Evolutionary conservation across 2,329 filamentous ascomycete species (phyloP), one percentile per base, ranked within the genome.

Genomic region (Cadophora malorum): DNA sequence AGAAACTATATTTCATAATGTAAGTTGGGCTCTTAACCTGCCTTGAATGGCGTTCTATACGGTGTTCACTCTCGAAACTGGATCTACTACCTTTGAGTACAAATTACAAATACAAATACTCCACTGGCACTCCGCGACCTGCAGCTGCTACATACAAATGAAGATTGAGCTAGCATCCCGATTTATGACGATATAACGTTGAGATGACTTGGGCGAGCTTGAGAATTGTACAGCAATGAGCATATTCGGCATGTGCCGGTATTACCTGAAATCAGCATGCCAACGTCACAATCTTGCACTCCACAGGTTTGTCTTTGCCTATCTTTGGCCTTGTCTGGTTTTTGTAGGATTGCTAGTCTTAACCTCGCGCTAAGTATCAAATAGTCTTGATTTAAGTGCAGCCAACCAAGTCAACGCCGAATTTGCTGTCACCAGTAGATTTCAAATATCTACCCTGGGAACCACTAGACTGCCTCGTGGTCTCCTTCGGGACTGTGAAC

Each of bases 351-450:
- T 25, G 23, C 52, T 64, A 16, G 19, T 58, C 33, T 47, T 52
- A 58, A 58, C 38, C 61, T 64, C 35, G 35, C 25, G 12, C 23
- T 64, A 64, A 28, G 25, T 64, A 56, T 41, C 52, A 49, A 64
- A 10, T 21, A 47, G 50, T 28, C 53, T 38, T 41, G 28, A 38
- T 63, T 47, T 63, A 25, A 10, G 59, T 66, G 56, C 59, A 63
- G 5, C 19, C n/a, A 14, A 25, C 19, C n/a, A 21, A 25, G 25
- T 56, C 25, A 38, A 33, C n/a, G 21, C 64, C 28, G 45, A 28
- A 23, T 25, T 38, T 31, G n/a, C 16, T 35, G 31, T 41, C n/a
- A 31, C 47, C 10, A 33, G 31, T 28, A 25, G 19, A 21, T 28
- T 4, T n/a, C 16, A n/a, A 16, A 35, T 33, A 31, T 8, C 47